Evolutionary conservation across 2,329 filamentous ascomycete species (phyloP).

Genomic region (Xylariaceae sp.): DNA sequence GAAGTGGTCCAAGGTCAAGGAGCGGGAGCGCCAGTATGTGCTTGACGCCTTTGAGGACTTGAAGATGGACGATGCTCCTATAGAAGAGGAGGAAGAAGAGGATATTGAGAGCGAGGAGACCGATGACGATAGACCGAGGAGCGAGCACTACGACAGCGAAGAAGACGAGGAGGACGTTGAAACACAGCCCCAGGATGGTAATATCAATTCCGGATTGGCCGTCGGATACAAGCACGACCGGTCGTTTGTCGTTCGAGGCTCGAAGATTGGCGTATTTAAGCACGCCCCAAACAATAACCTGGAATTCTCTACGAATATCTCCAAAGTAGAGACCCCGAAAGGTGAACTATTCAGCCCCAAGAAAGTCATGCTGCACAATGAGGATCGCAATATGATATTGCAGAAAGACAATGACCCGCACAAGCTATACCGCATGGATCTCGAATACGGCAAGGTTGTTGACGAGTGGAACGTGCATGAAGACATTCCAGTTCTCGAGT

Average conservation of each 20-base stretch:
- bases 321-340: constrained; percentile 87
- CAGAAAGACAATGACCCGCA: constrained; percentile 86
- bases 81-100: constrained; percentile 58
- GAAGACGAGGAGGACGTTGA: constrained; percentile 82
- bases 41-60: constrained; percentile 95
- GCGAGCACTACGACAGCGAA: constrained; percentile 71
- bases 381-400: constrained; percentile 87
- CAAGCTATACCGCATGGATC: constrained; percentile 94
- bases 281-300: constrained; percentile 91
- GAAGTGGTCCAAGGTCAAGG: constrained; percentile 93
- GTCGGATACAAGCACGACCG: constrained; percentile 97
- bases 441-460: constrained; percentile 96
- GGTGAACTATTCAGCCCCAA: constrained; percentile 91
- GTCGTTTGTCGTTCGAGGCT: constrained; percentile 94
- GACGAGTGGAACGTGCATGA: constrained; percentile 99
- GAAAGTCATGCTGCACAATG: constrained; percentile 95
- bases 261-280: constrained; percentile 99
- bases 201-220: constrained; percentile 90
- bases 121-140: constrained; percentile 68
- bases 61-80: constrained; percentile 80
- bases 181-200: constrained; percentile 73
- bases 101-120: constrained; percentile 62
- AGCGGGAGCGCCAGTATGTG: constrained; percentile 92
- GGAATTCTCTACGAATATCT: constrained; percentile 96
- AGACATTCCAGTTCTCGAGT: constrained; percentile 89